Evolutionary conservation across 2,329 filamentous ascomycete species (phyloP), one percentile per base, ranked within the genome.

Genomic region (Lasiodiplodia citricola): DNA sequence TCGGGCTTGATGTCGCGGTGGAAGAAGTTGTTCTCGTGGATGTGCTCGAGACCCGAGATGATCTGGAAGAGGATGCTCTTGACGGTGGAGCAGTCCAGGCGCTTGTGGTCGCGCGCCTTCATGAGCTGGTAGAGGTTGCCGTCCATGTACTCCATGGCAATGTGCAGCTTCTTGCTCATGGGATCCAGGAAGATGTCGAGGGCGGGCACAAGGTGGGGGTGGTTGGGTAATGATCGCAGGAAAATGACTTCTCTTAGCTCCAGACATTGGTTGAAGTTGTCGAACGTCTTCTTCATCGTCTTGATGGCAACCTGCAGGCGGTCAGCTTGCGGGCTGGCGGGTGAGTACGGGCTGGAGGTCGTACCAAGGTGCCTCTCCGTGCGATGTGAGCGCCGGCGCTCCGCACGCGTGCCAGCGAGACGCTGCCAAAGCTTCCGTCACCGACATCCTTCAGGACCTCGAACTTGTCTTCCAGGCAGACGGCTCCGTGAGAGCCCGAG

Each of bases 281-380:
- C 94, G 75, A 98, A 99, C 0, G 92, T 94, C 88, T 99, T 99
- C 87, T 99, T 99, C 96, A 99, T 99, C 6, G 96, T 98, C 83
- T 99, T 99, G 83, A 99, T 97, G 54, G 96, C 96, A 75, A 99
- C 92, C 96, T 98, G 66, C 68, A 7, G 70, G 35, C 13, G 51
- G 56, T 41, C 35, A 62, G 35, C 55, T 35, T 23, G 3, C 7
- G n/a, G 38, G 25, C 28, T 57, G 58, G 63, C 72, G 57, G 35
- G 58, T 60, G 57, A 37, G 8, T 25, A 13, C 16, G 10, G 25
- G 14, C 37, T 28, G 47, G 51, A 64, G 37, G 25, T 85, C 90
- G 86, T 90, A 98, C 95, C 85, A 98, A 88, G 69, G 94, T 97
- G 74, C 95, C 95, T 79, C 94, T 88, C 74, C 94, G 91, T 75